Evolutionary conservation across 73 alveolate genomes (phyloP), one percentile per base, ranked within the genome.

Genomic region (Diophrys appendiculata): DNA sequence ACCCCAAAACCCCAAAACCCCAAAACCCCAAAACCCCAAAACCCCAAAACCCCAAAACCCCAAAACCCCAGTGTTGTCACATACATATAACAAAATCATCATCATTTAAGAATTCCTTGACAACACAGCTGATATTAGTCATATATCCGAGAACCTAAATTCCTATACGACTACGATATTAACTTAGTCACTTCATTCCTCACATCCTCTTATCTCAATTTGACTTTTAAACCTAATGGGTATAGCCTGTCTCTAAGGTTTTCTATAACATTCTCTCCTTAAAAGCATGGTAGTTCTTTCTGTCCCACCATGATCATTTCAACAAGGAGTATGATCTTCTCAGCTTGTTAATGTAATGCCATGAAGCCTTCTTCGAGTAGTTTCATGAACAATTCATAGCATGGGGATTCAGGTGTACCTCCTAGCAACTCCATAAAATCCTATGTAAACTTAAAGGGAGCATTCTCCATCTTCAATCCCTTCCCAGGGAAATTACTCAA

Each of bases 401-500:
- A 78, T 29, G 52, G 29, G 73, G 88, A 91, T 72, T 71, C 72
- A 69, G 70, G 79, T 78, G 74, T 82, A 18, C 97, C 97, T 33
- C 97, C 97, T 11, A 91, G 52, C 27, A 91, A 89, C 52, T 87
- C 95, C 53, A 84, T 72, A 81, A 87, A 75, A 35, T 91, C 94
- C 70, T 91, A 74, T 0, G 99, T 95, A 54, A 95, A 81, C 76
- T 95, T 95, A 78, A 95, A 95, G 2, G 99, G 99, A 8, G 98
- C 98, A 68, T 81, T 78, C 77, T 95, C 99, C 79, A 93, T 92
- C 80, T 92, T 88, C 32, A 95, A 74, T 25, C 97, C 97, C 68
- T 88, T 91, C 18, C 99, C 99, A 53, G 98, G 99, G 0, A 94
- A 93, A 68, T 90, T 88, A 29, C 92, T 82, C 53, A 95, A 77